Evolutionary conservation across 179 eudicot species (phyloP).

Genomic region (Gypsophila paniculata): DNA sequence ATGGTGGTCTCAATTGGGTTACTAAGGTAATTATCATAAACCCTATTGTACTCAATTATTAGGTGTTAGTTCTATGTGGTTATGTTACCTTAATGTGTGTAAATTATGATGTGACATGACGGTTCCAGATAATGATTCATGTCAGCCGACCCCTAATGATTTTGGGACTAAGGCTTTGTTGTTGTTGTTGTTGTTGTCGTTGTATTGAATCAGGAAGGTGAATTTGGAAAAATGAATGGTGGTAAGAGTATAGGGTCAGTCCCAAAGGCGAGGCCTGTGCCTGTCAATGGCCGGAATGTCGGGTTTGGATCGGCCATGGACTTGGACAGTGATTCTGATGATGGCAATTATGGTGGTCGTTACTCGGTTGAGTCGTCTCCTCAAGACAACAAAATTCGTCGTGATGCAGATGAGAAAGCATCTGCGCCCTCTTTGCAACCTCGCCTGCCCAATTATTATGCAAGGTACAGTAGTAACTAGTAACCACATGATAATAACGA

Average conservation of each 20-base stretch:
- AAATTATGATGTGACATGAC: slow-evolving; percentile 7
- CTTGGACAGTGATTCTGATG: slow-evolving; percentile 29
- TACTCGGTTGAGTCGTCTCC: slow-evolving; percentile 30
- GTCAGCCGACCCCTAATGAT: too few relatives aligned
- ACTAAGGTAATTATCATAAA: slow-evolving; percentile 22
- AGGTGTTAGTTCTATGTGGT: not conserved
- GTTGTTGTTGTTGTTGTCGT: too few relatives aligned
- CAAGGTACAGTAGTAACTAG: slow-evolving; percentile 24
- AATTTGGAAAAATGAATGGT: slow-evolving; percentile 27
- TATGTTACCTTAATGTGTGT: not conserved
- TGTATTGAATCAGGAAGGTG: slow-evolving; percentile 30
- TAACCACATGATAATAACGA: slow-evolving; percentile 6
- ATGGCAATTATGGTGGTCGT: slow-evolving; percentile 25
- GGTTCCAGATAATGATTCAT: too few relatives aligned
- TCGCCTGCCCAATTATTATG: slow-evolving; percentile 30
- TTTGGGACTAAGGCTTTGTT: too few relatives aligned
- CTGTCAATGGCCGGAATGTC: slow-evolving; percentile 16
- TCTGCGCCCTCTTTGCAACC: slow-evolving; percentile 22
- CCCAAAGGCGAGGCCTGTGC: slow-evolving; percentile 26
- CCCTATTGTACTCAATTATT: not conserved
- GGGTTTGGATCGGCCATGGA: slow-evolving; percentile 34
- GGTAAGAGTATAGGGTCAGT: slow-evolving; percentile 21
- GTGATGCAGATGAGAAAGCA: slow-evolving; percentile 22
- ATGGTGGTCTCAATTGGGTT: slow-evolving; percentile 33
- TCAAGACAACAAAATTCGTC: slow-evolving; percentile 21